A percentile compares a stretch with the other conserved stretches of the same genome.
These are phyloP conservation scores for Trichocladium antarcticum DNA, from an alignment of 495 filamentous ascomycete species.

Conservation along the genomic window DNA sequence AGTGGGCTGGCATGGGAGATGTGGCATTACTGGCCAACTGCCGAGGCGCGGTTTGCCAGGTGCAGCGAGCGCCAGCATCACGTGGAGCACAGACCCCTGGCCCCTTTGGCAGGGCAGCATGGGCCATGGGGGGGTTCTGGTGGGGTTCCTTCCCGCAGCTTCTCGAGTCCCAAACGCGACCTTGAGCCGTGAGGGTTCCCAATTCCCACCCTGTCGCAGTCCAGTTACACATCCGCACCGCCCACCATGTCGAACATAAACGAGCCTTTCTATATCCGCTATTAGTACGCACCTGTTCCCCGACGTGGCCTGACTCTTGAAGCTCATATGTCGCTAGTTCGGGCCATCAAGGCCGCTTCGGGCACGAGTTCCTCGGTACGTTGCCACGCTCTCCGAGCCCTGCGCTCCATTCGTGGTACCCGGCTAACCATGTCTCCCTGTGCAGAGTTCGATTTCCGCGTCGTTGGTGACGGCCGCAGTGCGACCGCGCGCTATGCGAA, in stretches of 20 bases:
- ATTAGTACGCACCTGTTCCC: conserved; percentile 59
- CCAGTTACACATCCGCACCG: conserved; percentile 5
- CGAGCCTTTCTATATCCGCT: conserved; percentile 91
- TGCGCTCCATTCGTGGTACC: neutral
- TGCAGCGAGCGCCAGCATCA: conserved; percentile 13
- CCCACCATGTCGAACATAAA: conserved; percentile 25
- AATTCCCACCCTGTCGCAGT: conserved; percentile 11
- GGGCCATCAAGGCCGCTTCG: conserved; percentile 93
- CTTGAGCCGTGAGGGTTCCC: conserved; percentile 15
- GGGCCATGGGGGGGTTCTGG: neutral
- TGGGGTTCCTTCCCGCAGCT: conserved; percentile 17
- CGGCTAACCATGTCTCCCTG: conserved; percentile 6
- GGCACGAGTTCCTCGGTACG: conserved; percentile 94
- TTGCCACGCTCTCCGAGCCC: neutral
- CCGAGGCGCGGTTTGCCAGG: conserved; percentile 8
- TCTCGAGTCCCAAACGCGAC: neutral
- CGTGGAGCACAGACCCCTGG: conserved; percentile 4
- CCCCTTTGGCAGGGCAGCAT: neutral
- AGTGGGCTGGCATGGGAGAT: conserved; percentile 24
- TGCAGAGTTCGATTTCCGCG: conserved; percentile 92
- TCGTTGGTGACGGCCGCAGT: conserved; percentile 85
- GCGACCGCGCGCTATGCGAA: conserved; percentile 95
- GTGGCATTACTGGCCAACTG: conserved; percentile 26
- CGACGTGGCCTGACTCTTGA: neutral
- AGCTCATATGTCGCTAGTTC: conserved; percentile 51